Percentiles rank a stretch among this genome's conserved stretches.
These are phyloP conservation scores for Cruciata laevipes DNA, from an alignment of 257 asterid species.

Conservation along the genomic window DNA sequence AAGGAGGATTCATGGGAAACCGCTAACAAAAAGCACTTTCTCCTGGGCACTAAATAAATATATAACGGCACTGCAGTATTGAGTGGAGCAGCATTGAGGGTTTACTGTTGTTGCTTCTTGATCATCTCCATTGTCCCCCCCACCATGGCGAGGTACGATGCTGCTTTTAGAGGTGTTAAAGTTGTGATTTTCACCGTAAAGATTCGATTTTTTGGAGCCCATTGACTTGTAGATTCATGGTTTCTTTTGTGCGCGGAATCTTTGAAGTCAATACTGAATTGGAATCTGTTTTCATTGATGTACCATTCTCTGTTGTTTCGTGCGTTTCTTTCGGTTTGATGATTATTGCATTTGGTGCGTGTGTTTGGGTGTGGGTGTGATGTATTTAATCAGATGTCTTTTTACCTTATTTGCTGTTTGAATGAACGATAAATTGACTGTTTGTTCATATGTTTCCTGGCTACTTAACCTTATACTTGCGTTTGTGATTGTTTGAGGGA, in stretches of 20 bases:
- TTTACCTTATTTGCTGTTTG: neutral
- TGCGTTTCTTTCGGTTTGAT: neutral
- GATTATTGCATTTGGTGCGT: neutral
- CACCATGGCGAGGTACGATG: constrained; percentile 55
- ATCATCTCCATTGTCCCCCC: constrained; percentile 21
- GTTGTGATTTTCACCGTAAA: constrained; percentile 14
- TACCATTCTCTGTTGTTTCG: neutral
- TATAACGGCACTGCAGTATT: neutral
- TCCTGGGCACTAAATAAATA: neutral
- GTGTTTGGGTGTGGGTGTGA: neutral
- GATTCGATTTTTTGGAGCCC: constrained; percentile 14
- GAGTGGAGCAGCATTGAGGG: neutral
- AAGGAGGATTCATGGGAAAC: constrained; percentile 13
- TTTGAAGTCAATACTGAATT: constrained; percentile 14
- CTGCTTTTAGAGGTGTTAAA: neutral
- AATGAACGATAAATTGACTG: neutral
- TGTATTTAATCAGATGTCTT: neutral
- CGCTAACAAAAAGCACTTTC: constrained; percentile 1
- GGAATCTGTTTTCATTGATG: constrained; percentile 20
- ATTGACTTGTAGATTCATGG: neutral
- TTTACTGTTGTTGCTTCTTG: constrained; percentile 5
- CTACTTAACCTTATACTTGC: neutral
- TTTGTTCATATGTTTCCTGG: neutral
- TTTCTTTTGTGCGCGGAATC: constrained; percentile 21
- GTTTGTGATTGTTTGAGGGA: constrained; percentile 1